These are phyloP conservation scores for Diplogelasinospora grovesii DNA, from an alignment of 495 filamentous ascomycete species.

Conservation along the genomic window DNA sequence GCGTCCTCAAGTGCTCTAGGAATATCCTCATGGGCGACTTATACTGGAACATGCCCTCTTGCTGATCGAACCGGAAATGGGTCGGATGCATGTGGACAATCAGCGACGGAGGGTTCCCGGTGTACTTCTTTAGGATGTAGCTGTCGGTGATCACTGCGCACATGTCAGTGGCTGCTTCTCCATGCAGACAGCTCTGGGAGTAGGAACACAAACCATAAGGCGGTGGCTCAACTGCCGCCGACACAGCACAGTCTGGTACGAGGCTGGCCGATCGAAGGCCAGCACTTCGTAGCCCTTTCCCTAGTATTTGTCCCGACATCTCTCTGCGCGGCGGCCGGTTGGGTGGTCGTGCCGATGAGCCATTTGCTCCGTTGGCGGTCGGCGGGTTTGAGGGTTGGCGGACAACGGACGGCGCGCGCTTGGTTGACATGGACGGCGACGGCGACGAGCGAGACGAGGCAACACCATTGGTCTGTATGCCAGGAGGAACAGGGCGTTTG, in stretches of 20 bases:
- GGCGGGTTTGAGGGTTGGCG: constrained; percentile 34
- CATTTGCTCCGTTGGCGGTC: constrained; percentile 29
- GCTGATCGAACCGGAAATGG: constrained; percentile 89
- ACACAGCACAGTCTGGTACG: constrained; percentile 29
- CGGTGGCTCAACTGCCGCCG: constrained; percentile 33
- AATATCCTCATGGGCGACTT: constrained; percentile 84
- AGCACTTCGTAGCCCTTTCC: constrained; percentile 36
- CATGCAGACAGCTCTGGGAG: not conserved
- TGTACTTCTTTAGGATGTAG: constrained; percentile 79
- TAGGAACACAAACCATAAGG: constrained; percentile 37
- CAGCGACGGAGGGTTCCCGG: constrained; percentile 68
- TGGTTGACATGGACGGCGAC: constrained; percentile 59
- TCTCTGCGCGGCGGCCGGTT: constrained; percentile 48
- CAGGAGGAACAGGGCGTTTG: constrained; percentile 65
- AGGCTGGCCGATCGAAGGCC: constrained; percentile 39
- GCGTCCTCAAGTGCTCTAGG: constrained; percentile 57
- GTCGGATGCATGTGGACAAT: constrained; percentile 77
- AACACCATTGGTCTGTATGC: constrained; percentile 62
- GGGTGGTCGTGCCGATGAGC: constrained; percentile 38
- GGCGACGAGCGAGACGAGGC: constrained; percentile 57
- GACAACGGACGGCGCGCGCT: constrained; percentile 45
- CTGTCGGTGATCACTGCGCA: constrained; percentile 55
- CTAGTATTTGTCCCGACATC: constrained; percentile 24
- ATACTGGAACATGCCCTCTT: constrained; percentile 86
- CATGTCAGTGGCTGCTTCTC: constrained; percentile 4